Conservation (phyloP, 768 basidiomycete species). For the Trametes elegans region DNA sequence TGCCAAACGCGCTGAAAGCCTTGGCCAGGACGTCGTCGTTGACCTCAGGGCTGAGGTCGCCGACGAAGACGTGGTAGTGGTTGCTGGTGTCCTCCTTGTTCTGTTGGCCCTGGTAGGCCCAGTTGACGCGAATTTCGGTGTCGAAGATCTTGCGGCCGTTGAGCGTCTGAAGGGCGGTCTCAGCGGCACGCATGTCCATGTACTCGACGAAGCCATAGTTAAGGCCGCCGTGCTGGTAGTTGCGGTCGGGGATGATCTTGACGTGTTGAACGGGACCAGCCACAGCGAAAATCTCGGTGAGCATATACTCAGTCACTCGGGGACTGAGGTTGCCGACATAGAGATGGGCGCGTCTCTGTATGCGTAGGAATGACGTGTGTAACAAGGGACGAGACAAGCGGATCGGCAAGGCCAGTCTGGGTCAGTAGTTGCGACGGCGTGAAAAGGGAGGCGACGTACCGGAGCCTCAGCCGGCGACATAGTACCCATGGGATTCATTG, state of each 20-base stretch:
- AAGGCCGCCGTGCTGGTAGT: slow-evolving; percentile 98
- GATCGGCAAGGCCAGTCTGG: not conserved
- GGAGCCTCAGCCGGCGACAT: slow-evolving; percentile 77
- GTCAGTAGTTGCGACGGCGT: not conserved
- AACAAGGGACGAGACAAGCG: slow-evolving; percentile 11
- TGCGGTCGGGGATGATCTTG: slow-evolving; percentile 99
- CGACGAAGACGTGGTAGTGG: slow-evolving; percentile 98
- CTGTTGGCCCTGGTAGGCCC: slow-evolving; percentile 98
- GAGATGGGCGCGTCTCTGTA: slow-evolving; percentile 89
- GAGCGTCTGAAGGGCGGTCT: slow-evolving; percentile 97
- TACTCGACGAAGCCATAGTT: slow-evolving; percentile 99
- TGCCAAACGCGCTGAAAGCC: slow-evolving; percentile 96
- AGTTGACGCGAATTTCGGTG: slow-evolving; percentile 98
- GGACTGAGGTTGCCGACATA: slow-evolving; percentile 99
- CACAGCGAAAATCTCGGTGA: slow-evolving; percentile 95
- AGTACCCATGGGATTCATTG: slow-evolving; percentile 73
- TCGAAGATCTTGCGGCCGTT: slow-evolving; percentile 99
- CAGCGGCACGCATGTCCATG: slow-evolving; percentile 97
- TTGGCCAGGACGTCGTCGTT: slow-evolving; percentile 96
- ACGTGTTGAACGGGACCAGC: slow-evolving; percentile 97
- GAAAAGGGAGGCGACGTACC: slow-evolving; percentile 42
- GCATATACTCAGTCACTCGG: slow-evolving; percentile 98
- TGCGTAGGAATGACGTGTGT: slow-evolving; percentile 18
- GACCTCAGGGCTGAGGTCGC: slow-evolving; percentile 99
- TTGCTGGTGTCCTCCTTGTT: slow-evolving; percentile 98